Percentiles rank a stretch among this genome's conserved stretches.
Conservation (phyloP, 2,329 filamentous ascomycete genomes). For the Pyricularia sp. region DNA sequence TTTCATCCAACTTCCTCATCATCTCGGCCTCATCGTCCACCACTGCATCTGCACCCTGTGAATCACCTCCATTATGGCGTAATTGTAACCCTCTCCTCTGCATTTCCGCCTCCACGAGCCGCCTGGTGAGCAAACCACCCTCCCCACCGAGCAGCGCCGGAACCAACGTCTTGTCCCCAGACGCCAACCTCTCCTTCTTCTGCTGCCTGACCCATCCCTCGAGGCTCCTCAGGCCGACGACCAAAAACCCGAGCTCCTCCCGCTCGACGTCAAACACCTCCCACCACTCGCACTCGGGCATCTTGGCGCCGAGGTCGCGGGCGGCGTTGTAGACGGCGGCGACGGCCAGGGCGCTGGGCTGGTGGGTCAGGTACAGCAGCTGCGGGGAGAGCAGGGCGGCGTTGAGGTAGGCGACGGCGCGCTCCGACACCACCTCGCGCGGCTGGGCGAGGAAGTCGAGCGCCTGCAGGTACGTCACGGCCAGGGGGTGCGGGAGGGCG, state of each 20-base stretch:
- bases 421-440: constrained; percentile 46
- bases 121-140: constrained; percentile 45
- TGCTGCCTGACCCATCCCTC: constrained; percentile 59
- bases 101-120: constrained; percentile 50
- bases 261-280: constrained; percentile 94
- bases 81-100: constrained; percentile 36
- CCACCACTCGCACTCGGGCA: constrained; percentile 90
- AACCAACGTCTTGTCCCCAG: constrained; percentile 15
- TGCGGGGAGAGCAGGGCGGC: constrained; percentile 79
- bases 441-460: constrained; percentile 53
- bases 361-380: constrained; percentile 83
- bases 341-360: constrained; percentile 75
- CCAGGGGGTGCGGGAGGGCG: constrained; percentile 74
- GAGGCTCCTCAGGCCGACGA: constrained; percentile 75
- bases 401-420: constrained; percentile 73
- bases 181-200: constrained; percentile 43
- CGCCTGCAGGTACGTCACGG: constrained; percentile 86
- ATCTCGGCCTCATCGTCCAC: constrained; percentile 32
- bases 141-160: neutral
- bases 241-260: constrained; percentile 88
- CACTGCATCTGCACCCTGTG: neutral
- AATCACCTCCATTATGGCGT: constrained; percentile 12
- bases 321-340: constrained; percentile 88
- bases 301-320: constrained; percentile 62
- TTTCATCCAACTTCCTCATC: constrained; percentile 19